Conservation (phyloP, 1,284 basidiomycete species). For the Puccinia hordei region DNA sequence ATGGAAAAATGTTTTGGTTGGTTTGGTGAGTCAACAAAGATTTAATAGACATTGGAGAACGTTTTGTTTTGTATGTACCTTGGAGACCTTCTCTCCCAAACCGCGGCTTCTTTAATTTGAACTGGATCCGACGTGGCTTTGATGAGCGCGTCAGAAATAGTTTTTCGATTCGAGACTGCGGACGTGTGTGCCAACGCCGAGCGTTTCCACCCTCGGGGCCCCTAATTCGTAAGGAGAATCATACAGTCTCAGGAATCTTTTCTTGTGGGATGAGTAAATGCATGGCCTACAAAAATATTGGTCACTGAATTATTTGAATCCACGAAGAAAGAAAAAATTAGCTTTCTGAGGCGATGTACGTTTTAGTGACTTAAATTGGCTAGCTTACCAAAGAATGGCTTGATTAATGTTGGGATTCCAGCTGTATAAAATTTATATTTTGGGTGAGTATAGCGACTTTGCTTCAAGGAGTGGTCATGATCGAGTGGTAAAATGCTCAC, state of each 20-base stretch:
- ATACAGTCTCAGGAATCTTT: not conserved
- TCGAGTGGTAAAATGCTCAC: slow-evolving; percentile 60
- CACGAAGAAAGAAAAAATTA: slow-evolving; percentile 68
- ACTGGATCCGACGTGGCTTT: slow-evolving; percentile 81
- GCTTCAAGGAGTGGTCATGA: not conserved
- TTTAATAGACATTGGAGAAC: no score
- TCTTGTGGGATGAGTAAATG: slow-evolving; percentile 58
- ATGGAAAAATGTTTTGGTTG: not conserved
- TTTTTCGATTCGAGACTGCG: slow-evolving; percentile 78
- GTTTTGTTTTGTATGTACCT: slow-evolving; percentile 24
- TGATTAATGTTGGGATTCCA: slow-evolving; percentile 90
- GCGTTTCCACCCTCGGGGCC: slow-evolving; percentile 66
- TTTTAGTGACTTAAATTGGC: not conserved
- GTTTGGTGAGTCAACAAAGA: not conserved
- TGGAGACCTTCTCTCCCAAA: slow-evolving; percentile 80
- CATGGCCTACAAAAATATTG: slow-evolving; percentile 73
- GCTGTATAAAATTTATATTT: slow-evolving; percentile 62
- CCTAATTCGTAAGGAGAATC: not conserved
- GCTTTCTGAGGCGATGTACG: slow-evolving; percentile 57
- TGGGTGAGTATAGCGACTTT: not conserved
- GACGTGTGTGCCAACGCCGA: slow-evolving; percentile 74
- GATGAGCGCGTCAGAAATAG: slow-evolving; percentile 73
- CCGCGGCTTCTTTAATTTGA: slow-evolving; percentile 77
- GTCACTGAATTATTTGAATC: slow-evolving; percentile 1
- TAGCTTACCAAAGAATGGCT: slow-evolving; percentile 84